Evolutionary conservation across 257 asterid genomes (phyloP).

Genomic region (Capsicum pubescens): DNA sequence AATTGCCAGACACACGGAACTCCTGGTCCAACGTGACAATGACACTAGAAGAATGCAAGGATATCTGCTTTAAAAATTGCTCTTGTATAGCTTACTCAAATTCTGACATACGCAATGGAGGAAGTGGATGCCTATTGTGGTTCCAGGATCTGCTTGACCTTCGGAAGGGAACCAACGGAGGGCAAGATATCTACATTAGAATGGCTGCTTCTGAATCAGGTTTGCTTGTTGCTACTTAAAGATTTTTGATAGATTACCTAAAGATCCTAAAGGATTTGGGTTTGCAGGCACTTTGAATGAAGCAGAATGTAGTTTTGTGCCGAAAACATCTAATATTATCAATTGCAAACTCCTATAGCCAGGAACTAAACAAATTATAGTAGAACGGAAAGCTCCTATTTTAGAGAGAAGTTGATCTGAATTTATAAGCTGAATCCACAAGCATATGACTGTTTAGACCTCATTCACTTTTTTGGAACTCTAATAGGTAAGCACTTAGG

Average conservation of each 20-base stretch:
- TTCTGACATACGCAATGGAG: conserved; percentile 30
- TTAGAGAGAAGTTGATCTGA: neutral
- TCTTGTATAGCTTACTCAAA: conserved; percentile 48
- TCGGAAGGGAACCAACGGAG: neutral
- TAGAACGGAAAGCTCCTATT: neutral
- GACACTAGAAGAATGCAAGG: conserved; percentile 37
- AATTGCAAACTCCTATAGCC: neutral
- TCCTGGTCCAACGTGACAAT: conserved; percentile 19
- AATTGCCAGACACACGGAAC: conserved; percentile 43
- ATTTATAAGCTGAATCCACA: neutral
- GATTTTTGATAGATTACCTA: neutral
- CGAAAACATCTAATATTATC: neutral
- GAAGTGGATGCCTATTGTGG: conserved; percentile 53
- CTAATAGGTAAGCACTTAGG: neutral
- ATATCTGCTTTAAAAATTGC: conserved; percentile 43
- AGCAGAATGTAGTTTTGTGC: neutral
- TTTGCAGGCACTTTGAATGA: conserved; percentile 5
- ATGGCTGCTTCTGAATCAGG: conserved; percentile 37
- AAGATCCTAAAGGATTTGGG: neutral
- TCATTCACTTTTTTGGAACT: neutral
- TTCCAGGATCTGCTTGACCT: conserved; percentile 41
- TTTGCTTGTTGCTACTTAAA: neutral
- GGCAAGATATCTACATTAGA: conserved; percentile 41
- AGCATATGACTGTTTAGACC: conserved; percentile 2
- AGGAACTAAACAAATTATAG: neutral